Evolutionary conservation across 441 rosid species (phyloP), one percentile per base, ranked within the genome.

Genomic region (Adansonia gregorii): DNA sequence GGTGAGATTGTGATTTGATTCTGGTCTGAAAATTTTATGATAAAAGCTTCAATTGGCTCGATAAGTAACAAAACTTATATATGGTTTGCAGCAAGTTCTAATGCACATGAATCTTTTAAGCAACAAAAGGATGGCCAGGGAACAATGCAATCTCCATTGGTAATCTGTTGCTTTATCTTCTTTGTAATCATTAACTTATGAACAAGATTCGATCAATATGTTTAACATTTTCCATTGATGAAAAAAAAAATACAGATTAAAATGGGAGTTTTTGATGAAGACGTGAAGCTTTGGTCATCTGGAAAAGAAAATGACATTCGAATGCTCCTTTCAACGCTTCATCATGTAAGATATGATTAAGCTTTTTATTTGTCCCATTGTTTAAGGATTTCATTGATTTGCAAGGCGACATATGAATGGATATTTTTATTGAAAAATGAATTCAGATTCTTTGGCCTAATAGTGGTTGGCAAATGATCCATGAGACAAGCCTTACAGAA

Each of bases 271-370:
- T 39, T 85, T 82, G 92, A 93, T 76, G 92, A 89, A 87, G 92
- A 93, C 73, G 79, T 93, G 48, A 81, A 74, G 76, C 79, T 85
- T 39, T 94, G 98, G 98, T 86, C 93, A 58, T 83, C 90, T 27
- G 95, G 98, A 63, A 94, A 91, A 78, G 95, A 91, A 75, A 87
- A 86, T 17, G 86, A 94, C 80, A 89, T 94, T 48, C 86, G 91
- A 31, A 78, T 87, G 80, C 93, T 93, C 58, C 91, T 94, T 65
- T 94, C 98, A 10, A 87, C 95, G 39, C 84, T 94, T 17, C 94
- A 93, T 80, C 92, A 89, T 78, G 98, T 92, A 83, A 79, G 82
- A 72, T 60, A 31, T 70, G 24, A 60, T 24, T 74, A 48, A 67
- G 35, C 43, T 19, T 11, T 11, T 52, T 69, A n/a, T 55, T 9